A percentile compares a stretch with the other conserved stretches of the same genome.
These are phyloP conservation scores for Lophium mytilinum DNA, from an alignment of 495 filamentous ascomycete species.

Conservation along the genomic window DNA sequence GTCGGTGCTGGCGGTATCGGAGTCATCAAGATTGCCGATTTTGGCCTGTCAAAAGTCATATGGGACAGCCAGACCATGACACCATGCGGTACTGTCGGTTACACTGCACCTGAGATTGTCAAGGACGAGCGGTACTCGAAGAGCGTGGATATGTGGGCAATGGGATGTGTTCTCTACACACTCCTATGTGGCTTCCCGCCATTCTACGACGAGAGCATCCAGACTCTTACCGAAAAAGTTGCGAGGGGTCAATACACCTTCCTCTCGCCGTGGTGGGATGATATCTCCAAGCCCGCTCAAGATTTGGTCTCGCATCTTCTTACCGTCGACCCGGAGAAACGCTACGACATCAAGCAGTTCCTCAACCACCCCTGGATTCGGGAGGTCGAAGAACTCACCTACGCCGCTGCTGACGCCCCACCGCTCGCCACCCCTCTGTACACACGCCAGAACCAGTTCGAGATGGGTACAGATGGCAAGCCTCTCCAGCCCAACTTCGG, in stretches of 20 bases:
- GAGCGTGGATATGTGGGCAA: constrained; percentile 98
- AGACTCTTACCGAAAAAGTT: constrained; percentile 94
- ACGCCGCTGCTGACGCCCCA: constrained; percentile 66
- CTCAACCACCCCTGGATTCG: constrained; percentile 88
- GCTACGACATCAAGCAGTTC: constrained; percentile 84
- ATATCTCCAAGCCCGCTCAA: constrained; percentile 91
- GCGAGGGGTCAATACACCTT: constrained; percentile 96
- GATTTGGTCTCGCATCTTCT: constrained; percentile 90
- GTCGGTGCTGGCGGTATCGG: constrained; percentile 90
- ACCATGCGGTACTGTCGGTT: constrained; percentile 94
- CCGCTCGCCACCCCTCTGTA: constrained; percentile 62
- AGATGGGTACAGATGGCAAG: constrained; percentile 29
- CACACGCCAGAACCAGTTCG: constrained; percentile 42
- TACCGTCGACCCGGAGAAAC: constrained; percentile 84
- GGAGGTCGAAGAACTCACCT: constrained; percentile 63
- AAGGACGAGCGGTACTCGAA: constrained; percentile 99
- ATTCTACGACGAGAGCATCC: constrained; percentile 98
- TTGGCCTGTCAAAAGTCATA: constrained; percentile 92
- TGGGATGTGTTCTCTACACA: constrained; percentile 95
- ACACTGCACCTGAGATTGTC: constrained; percentile 98
- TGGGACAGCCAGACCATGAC: constrained; percentile 99
- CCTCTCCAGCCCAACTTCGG: constrained; percentile 40
- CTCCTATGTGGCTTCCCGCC: constrained; percentile 95
- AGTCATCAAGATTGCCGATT: constrained; percentile 93
- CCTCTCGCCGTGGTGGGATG: constrained; percentile 98